Evolutionary conservation across 352 stramenopile species (phyloP).

Genomic region (Phytophthora syringae): DNA sequence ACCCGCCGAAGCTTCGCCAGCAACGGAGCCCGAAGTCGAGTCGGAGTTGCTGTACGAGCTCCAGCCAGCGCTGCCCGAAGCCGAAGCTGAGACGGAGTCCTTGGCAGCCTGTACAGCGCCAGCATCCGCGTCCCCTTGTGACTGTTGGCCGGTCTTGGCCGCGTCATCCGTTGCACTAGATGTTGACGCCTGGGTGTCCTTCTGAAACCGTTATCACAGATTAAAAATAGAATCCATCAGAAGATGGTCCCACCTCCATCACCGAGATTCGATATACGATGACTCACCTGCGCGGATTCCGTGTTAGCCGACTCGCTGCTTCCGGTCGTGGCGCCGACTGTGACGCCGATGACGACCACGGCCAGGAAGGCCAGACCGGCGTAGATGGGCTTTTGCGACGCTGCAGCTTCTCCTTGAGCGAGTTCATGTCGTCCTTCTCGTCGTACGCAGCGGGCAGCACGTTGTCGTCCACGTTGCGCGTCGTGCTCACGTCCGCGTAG

Average conservation of each 20-base stretch:
- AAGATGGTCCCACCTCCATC: background rate
- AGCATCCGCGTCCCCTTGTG: constrained; percentile 16
- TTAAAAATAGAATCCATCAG: constrained; percentile 6
- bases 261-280: background rate
- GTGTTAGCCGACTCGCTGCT: constrained; percentile 32
- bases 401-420: constrained; percentile 49
- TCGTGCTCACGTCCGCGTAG: constrained; percentile 47
- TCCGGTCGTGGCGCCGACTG: constrained; percentile 33
- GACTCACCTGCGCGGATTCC: constrained; percentile 45
- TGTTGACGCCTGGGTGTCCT: constrained; percentile 17
- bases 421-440: constrained; percentile 62
- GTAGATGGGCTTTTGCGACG: constrained; percentile 73
- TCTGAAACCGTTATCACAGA: constrained; percentile 1
- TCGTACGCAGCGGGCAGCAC: constrained; percentile 44
- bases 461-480: constrained; percentile 44
- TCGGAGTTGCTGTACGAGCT: constrained; percentile 20
- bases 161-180: constrained; percentile 12
- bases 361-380: constrained; percentile 58
- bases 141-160: constrained; percentile 8
- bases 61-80: constrained; percentile 17
- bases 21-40: constrained; percentile 30
- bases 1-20: constrained; percentile 31
- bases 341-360: constrained; percentile 58
- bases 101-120: constrained; percentile 32
- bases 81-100: constrained; percentile 21